These are phyloP conservation scores for Pyrus betulifolia DNA, from an alignment of 306 rosid species.

Conservation along the genomic window DNA sequence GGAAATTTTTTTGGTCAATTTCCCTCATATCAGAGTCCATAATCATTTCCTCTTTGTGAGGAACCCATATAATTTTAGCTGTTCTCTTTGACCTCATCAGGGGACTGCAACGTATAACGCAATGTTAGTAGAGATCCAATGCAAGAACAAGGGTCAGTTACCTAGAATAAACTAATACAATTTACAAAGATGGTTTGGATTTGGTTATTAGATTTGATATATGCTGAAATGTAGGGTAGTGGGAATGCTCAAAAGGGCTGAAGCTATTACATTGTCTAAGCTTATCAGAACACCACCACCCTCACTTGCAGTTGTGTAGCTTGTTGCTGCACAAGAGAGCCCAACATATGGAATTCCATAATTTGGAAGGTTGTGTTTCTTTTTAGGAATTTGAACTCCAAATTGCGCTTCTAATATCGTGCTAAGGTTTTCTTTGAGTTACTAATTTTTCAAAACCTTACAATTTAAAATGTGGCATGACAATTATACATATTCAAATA, in stretches of 20 bases:
- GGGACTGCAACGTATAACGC: conserved; percentile 45
- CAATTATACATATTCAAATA: neutral
- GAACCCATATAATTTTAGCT: conserved; percentile 85
- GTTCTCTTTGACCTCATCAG: conserved; percentile 74
- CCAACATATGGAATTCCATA: neutral
- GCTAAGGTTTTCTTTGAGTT: neutral
- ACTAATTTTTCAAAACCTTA: neutral
- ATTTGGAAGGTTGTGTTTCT: neutral
- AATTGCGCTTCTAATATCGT: neutral
- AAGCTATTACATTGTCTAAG: neutral
- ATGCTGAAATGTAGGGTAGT: neutral
- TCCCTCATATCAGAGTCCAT: conserved; percentile 67
- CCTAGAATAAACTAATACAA: neutral
- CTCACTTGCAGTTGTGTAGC: neutral
- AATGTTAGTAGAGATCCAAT: neutral
- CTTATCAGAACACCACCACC: neutral
- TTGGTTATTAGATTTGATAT: neutral
- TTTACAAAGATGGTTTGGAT: neutral
- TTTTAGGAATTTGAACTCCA: neutral
- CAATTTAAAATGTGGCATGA: neutral
- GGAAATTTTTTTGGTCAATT: too few relatives aligned
- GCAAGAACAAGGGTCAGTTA: neutral
- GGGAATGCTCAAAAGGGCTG: neutral
- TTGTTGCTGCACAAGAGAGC: neutral
- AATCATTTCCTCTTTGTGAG: conserved; percentile 42